A percentile compares a stretch with the other conserved stretches of the same genome.
Evolutionary conservation across 371 early-diverging fungal species (phyloP).

Genomic region (Mycotypha africana): DNA sequence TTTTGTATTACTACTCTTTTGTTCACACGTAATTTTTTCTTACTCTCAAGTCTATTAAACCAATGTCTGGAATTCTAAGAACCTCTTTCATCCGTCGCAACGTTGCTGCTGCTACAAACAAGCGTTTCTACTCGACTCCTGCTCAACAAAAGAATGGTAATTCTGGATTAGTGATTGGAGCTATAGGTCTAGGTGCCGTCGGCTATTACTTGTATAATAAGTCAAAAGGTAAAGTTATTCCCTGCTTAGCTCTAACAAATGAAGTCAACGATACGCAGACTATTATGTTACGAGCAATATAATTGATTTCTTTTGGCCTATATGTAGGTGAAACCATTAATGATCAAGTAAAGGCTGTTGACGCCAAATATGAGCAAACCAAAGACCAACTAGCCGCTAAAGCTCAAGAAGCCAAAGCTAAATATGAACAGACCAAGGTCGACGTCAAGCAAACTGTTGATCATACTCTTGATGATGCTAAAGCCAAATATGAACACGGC

Average conservation of each 20-base stretch:
- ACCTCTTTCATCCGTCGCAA: too few species aligned
- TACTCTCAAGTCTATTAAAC: too few species aligned
- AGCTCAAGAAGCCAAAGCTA: constrained; percentile 5
- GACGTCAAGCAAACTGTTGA: constrained; percentile 1
- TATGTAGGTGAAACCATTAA: constrained; percentile 3
- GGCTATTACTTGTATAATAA: constrained; percentile 14
- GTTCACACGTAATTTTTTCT: too few species aligned
- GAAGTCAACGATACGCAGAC: background rate
- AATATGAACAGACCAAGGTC: constrained; percentile 3
- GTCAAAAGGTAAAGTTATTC: constrained; percentile 7
- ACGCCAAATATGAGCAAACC: constrained; percentile 3
- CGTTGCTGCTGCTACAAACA: too few species aligned
- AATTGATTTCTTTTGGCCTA: background rate
- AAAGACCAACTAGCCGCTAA: constrained; percentile 3
- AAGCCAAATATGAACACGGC: constrained; percentile 6
- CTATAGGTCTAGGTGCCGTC: constrained; percentile 6
- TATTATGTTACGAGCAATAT: background rate
- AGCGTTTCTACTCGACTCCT: constrained; percentile 10
- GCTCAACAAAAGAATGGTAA: constrained; percentile 1
- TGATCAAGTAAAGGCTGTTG: constrained; percentile 3
- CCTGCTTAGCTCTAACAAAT: too few species aligned
- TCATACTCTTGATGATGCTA: constrained; percentile 9
- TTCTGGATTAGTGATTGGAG: constrained; percentile 3
- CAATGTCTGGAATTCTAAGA: too few species aligned
- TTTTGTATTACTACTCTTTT: too few species aligned